A percentile compares a stretch with the other conserved stretches of the same genome.
Evolutionary conservation across 108 stramenopile species (phyloP).

Genomic region (Aurantiochytrium sp.): DNA sequence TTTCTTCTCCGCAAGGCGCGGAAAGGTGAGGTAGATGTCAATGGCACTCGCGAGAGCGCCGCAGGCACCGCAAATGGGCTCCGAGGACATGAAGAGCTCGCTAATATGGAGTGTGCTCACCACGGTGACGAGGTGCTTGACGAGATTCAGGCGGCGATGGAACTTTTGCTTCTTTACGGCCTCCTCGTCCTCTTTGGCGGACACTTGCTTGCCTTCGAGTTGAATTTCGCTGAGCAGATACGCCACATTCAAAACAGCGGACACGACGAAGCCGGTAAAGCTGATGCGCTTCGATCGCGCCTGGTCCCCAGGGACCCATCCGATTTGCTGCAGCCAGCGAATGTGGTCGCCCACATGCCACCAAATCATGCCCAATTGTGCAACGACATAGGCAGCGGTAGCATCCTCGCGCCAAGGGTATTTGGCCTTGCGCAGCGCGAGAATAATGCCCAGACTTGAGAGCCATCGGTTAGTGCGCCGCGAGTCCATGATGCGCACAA

Average conservation of each 20-base stretch:
- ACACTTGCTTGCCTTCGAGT: neutral
- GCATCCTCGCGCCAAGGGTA: neutral
- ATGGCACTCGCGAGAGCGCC: neutral
- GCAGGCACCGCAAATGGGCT: neutral
- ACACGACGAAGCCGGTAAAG: neutral
- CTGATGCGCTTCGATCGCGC: neutral
- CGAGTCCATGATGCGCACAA: slow-evolving; percentile 15
- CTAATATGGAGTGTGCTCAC: slow-evolving; percentile 4
- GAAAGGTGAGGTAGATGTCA: neutral
- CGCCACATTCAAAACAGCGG: neutral
- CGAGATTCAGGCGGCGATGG: neutral
- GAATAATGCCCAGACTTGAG: neutral
- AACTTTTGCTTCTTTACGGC: neutral
- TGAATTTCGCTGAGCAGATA: neutral
- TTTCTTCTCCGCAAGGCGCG: neutral
- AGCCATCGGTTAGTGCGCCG: neutral
- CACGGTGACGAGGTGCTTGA: neutral
- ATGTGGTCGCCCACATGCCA: slow-evolving; percentile 15
- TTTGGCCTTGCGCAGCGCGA: neutral
- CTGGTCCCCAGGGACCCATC: neutral
- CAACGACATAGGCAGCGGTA: neutral
- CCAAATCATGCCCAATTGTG: neutral
- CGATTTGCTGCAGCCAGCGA: slow-evolving; percentile 16
- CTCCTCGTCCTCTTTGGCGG: neutral
- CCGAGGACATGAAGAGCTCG: neutral